phyloP scores from a whole-genome alignment of 805 yeast species.

The Kluyveromyces aestuarii region DNA sequence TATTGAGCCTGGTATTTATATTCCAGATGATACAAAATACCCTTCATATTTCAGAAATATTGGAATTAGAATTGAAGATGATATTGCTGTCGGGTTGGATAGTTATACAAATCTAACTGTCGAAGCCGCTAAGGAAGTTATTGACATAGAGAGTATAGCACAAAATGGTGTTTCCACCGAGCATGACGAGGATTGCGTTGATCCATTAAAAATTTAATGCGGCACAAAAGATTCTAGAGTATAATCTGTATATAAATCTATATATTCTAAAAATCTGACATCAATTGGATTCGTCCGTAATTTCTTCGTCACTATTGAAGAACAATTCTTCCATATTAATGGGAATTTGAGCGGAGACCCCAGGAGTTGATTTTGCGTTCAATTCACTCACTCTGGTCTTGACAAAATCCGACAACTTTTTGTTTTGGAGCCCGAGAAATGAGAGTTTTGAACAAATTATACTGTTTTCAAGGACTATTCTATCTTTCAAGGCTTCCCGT shows the following conservation, averaged over 20 bases:
- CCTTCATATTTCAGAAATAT: constrained; percentile 79
- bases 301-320: background rate
- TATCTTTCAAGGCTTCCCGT: background rate
- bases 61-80: constrained; percentile 93
- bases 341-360: background rate
- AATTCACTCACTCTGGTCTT: background rate
- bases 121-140: constrained; percentile 80
- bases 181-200: constrained; percentile 34
- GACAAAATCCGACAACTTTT: background rate
- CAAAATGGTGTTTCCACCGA: constrained; percentile 48
- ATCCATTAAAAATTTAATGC: constrained; percentile 9
- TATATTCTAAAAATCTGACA: background rate
- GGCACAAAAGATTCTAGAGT: background rate
- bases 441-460: background rate
- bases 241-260: background rate
- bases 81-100: constrained; percentile 68
- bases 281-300: background rate
- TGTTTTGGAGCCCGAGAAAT: background rate
- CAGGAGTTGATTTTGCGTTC: background rate
- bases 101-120: constrained; percentile 55
- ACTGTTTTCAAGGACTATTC: background rate
- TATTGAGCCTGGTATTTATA: constrained; percentile 91
- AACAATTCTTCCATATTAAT: background rate
- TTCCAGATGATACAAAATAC: constrained; percentile 61
- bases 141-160: constrained; percentile 67